phyloP scores from a whole-genome alignment of 768 basidiomycete genomes.

The Trametes punicea region DNA sequence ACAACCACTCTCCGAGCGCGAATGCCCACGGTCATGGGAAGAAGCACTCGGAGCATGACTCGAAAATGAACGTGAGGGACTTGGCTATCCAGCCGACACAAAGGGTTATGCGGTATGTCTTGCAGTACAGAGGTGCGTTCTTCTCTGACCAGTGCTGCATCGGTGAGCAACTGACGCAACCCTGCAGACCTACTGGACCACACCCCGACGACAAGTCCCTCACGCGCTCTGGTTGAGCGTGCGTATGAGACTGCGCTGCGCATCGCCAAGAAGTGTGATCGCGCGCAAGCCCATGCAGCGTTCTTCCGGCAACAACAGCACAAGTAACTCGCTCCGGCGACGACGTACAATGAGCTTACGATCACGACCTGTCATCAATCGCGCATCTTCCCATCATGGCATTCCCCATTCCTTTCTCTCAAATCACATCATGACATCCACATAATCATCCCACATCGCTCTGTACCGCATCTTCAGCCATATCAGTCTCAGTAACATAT shows the following conservation, averaged over 20 bases:
- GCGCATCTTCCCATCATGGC: background rate
- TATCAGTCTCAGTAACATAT: background rate
- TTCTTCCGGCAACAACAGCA: conserved; percentile 32
- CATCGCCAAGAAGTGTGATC: conserved; percentile 61
- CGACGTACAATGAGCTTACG: conserved; percentile 9
- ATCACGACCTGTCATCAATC: background rate
- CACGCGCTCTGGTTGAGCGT: conserved; percentile 51
- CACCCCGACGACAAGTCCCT: conserved; percentile 47
- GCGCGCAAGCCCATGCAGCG: conserved; percentile 52
- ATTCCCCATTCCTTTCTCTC: background rate
- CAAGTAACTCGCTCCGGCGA: conserved; percentile 9
- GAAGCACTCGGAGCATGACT: conserved; percentile 22
- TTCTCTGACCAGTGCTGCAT: background rate
- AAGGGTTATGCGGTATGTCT: conserved; percentile 58
- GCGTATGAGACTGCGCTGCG: conserved; percentile 54
- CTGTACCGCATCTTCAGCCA: background rate
- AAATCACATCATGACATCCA: background rate
- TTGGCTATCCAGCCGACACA: conserved; percentile 63
- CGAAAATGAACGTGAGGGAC: conserved; percentile 43
- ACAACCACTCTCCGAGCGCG: background rate
- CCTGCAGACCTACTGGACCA: conserved; percentile 48
- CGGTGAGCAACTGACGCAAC: background rate
- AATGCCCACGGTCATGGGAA: background rate
- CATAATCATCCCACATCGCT: background rate
- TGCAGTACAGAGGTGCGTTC: conserved; percentile 55